Conservation (phyloP, 78 protist species). For the Dictyostelium citrinum region DNA sequence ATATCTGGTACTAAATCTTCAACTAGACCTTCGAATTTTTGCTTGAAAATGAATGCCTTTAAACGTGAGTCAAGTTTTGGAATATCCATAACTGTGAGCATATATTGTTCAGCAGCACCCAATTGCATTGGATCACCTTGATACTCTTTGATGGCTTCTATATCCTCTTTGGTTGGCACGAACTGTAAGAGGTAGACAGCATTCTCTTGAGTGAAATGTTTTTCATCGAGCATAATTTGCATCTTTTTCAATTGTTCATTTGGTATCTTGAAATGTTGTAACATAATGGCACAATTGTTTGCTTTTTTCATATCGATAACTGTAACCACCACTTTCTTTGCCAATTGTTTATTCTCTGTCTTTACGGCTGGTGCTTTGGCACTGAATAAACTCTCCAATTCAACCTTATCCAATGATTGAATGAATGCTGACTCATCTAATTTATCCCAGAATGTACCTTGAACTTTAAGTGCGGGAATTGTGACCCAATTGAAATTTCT, state of each 20-base stretch:
- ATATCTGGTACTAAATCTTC: slow-evolving; percentile 61
- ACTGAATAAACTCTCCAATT: slow-evolving; percentile 29
- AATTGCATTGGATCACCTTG: slow-evolving; percentile 17
- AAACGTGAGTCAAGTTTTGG: slow-evolving; percentile 32
- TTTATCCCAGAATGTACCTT: slow-evolving; percentile 61
- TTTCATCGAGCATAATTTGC: slow-evolving; percentile 24
- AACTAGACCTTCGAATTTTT: background rate
- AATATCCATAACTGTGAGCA: slow-evolving; percentile 31
- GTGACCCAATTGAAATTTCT: slow-evolving; percentile 78
- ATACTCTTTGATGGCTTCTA: slow-evolving; percentile 42
- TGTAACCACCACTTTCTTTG: slow-evolving; percentile 15
- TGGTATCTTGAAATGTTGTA: slow-evolving; percentile 46
- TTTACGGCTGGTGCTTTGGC: slow-evolving; percentile 28
- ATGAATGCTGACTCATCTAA: slow-evolving; percentile 22
- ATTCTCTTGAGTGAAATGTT: background rate
- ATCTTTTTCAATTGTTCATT: slow-evolving; percentile 14
- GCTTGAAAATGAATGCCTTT: slow-evolving; percentile 17
- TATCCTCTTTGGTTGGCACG: slow-evolving; percentile 61
- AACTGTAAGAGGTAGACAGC: slow-evolving; percentile 12
- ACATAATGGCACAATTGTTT: slow-evolving; percentile 64
- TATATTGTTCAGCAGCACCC: slow-evolving; percentile 61
- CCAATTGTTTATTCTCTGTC: background rate
- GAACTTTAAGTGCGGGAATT: slow-evolving; percentile 50
- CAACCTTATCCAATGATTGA: slow-evolving; percentile 16
- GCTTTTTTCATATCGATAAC: slow-evolving; percentile 62